Percentiles rank a stretch among this genome's conserved stretches.
Conservation (phyloP, 202 grass and related monocot genomes). For the Elaeis oleifera region DNA sequence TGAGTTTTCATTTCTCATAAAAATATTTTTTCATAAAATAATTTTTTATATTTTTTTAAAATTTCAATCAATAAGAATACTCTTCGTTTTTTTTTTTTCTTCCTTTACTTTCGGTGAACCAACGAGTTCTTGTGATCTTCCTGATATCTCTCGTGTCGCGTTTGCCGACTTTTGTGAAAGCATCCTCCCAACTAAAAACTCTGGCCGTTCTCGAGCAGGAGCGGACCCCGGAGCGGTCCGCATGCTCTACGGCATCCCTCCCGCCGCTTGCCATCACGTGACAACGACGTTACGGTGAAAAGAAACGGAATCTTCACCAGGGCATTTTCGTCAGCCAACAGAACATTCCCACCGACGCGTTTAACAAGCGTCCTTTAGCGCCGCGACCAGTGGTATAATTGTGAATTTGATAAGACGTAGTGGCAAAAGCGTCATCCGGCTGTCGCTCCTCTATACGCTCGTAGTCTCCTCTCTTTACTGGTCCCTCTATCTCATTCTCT, state of each 20-base stretch:
- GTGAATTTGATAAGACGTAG: neutral
- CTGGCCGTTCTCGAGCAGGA: neutral
- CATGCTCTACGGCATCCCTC: neutral
- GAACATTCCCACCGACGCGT: slow-evolving; percentile 31
- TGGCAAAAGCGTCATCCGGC: slow-evolving; percentile 2
- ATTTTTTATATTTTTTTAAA: too few relatives aligned
- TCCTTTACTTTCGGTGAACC: too few relatives aligned
- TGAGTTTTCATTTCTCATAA: too few relatives aligned
- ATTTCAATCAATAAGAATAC: too few relatives aligned
- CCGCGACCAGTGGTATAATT: neutral
- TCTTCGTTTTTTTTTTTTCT: too few relatives aligned
- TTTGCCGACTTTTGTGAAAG: too few relatives aligned
- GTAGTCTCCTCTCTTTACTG: neutral
- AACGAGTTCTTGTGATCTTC: too few relatives aligned
- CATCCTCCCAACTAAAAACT: too few relatives aligned
- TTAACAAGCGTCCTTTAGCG: neutral
- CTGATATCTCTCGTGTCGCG: too few relatives aligned
- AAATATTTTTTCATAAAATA: too few relatives aligned
- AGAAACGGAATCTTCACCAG: too few relatives aligned
- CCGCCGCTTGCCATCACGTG: slow-evolving; percentile 18
- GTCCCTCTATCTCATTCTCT: neutral
- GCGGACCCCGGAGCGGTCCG: neutral
- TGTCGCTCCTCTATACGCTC: neutral
- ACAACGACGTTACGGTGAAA: slow-evolving; percentile 13
- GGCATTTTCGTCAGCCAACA: neutral